Percentiles rank a stretch among this genome's conserved stretches.
phyloP scores from a whole-genome alignment of 2,329 filamentous ascomycete genomes.

The Trichoderma lentiforme region DNA sequence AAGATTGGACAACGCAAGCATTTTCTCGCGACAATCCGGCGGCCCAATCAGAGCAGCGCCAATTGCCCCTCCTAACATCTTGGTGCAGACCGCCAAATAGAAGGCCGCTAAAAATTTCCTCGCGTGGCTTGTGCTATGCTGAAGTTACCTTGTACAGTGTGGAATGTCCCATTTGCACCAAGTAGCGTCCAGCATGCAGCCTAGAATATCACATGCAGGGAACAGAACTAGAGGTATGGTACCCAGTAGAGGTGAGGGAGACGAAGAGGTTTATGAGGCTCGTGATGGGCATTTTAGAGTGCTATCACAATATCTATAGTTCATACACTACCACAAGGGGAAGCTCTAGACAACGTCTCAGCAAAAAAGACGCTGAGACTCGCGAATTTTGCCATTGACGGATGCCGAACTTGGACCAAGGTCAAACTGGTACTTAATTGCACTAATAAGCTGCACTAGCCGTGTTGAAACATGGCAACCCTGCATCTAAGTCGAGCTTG shows the following conservation, averaged over 20 bases:
- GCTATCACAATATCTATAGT: rapidly evolving
- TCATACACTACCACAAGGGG: neutral
- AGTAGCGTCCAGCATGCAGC: neutral
- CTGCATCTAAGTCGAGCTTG: neutral
- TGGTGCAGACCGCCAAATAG: neutral
- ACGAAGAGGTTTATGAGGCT: neutral
- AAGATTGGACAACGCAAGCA: conserved; percentile 3
- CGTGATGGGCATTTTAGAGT: neutral
- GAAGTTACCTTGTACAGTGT: neutral
- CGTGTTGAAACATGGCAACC: neutral
- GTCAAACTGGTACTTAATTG: neutral
- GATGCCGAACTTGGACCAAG: neutral
- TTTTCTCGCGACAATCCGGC: neutral
- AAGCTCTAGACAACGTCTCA: neutral
- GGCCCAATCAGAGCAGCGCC: conserved; percentile 4
- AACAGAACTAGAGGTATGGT: neutral
- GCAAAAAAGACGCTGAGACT: neutral
- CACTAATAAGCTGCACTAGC: neutral
- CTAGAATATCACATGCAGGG: conserved; percentile 5
- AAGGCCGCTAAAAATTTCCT: neutral
- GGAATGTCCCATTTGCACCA: neutral
- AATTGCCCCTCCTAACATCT: neutral
- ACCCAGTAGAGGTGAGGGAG: neutral
- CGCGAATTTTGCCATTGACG: neutral
- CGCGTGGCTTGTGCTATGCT: neutral